Percentiles rank a stretch among this genome's conserved stretches.
These are phyloP conservation scores for Chenopodium quinoa DNA, from an alignment of 148 eudicot genomes.

Conservation along the genomic window DNA sequence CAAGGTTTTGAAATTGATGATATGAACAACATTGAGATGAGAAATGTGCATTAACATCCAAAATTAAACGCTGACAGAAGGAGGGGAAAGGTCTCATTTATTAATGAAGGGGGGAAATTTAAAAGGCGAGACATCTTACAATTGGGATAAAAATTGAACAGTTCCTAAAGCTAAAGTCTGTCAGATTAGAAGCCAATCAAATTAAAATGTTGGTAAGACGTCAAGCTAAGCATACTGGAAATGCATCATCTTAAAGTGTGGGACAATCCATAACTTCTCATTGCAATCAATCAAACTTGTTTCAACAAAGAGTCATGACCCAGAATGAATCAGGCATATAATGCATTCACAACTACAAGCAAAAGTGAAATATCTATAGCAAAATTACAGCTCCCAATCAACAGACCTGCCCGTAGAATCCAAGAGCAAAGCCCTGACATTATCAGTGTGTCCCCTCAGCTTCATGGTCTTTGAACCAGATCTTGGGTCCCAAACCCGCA, in stretches of 20 bases:
- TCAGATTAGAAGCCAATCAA: background rate
- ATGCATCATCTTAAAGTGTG: background rate
- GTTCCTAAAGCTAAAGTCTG: background rate
- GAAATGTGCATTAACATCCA: background rate
- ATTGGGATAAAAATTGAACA: background rate
- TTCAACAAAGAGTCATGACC: background rate
- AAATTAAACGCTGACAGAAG: background rate
- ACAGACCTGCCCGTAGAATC: conserved; percentile 95
- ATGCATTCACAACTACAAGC: background rate
- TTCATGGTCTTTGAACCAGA: conserved; percentile 95
- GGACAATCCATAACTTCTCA: background rate
- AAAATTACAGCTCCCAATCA: background rate
- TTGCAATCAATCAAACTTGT: background rate
- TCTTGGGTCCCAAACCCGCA: conserved; percentile 98
- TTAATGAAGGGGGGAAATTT: background rate
- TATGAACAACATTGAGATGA: background rate
- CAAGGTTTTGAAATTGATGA: no score
- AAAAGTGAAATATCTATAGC: background rate
- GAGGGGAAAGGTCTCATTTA: background rate
- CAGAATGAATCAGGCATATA: background rate
- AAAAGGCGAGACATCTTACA: background rate
- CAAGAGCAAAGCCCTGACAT: conserved; percentile 80
- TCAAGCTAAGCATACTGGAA: background rate
- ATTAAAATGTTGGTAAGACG: background rate
- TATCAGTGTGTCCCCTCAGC: conserved; percentile 96